These are phyloP conservation scores for Mucor saturninus DNA, from an alignment of 371 early-diverging fungal species.

Conservation along the genomic window DNA sequence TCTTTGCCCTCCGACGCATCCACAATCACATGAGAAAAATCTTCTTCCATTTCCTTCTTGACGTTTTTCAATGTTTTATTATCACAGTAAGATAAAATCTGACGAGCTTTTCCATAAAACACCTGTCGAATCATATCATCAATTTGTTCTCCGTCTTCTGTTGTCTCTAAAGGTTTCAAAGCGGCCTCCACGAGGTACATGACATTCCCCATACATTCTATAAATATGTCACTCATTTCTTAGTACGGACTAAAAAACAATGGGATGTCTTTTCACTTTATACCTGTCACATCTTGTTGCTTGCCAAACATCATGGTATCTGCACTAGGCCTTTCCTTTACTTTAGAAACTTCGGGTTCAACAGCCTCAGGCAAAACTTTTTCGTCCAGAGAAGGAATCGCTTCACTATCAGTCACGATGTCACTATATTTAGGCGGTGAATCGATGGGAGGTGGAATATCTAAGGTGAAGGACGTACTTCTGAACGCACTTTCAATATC, in stretches of 20 bases:
- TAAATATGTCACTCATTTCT: background rate
- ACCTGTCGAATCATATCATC: slow-evolving; percentile 54
- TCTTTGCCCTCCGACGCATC: slow-evolving; percentile 61
- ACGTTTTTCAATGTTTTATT: slow-evolving; percentile 36
- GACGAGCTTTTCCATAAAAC: slow-evolving; percentile 70
- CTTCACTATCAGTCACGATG: background rate
- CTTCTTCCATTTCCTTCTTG: slow-evolving; percentile 59
- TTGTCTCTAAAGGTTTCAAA: slow-evolving; percentile 41
- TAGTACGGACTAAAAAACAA: too few relatives aligned
- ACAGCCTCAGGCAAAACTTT: background rate
- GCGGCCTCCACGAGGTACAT: slow-evolving; percentile 68
- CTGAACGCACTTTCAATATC: background rate
- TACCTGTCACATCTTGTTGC: slow-evolving; percentile 68
- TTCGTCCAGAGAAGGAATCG: background rate
- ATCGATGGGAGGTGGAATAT: background rate
- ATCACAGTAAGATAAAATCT: slow-evolving; percentile 61
- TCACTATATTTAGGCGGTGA: slow-evolving; percentile 27
- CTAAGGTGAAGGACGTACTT: background rate
- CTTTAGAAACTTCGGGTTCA: background rate
- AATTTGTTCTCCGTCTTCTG: slow-evolving; percentile 40
- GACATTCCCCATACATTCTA: slow-evolving; percentile 76
- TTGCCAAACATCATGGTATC: slow-evolving; percentile 63
- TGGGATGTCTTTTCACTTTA: too few relatives aligned
- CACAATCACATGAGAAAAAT: slow-evolving; percentile 69
- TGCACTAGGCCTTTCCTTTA: slow-evolving; percentile 32